phyloP scores from a whole-genome alignment of 768 basidiomycete species.

The Mycena latifolia region DNA sequence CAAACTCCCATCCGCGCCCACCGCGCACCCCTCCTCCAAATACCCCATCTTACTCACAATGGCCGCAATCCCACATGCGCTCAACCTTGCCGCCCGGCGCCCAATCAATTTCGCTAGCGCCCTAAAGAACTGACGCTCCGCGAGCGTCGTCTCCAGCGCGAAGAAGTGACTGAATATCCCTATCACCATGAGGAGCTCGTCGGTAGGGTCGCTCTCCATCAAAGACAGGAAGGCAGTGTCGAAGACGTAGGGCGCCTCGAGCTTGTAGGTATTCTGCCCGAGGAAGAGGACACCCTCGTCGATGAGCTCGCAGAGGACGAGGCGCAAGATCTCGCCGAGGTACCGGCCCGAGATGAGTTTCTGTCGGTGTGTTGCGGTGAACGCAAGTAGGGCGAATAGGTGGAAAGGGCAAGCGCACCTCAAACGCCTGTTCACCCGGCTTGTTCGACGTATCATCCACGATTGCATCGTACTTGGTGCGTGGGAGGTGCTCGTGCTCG shows the following conservation, averaged over 20 bases:
- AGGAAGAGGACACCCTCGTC: constrained; percentile 98
- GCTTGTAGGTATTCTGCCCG: constrained; percentile 98
- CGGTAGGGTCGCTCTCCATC: constrained; percentile 97
- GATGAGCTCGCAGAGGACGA: constrained; percentile 95
- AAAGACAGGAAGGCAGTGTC: constrained; percentile 98
- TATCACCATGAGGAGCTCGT: constrained; percentile 96
- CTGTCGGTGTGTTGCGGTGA: too few relatives aligned
- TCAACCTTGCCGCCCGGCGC: constrained; percentile 89
- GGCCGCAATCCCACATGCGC: constrained; percentile 96
- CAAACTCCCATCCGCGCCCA: constrained; percentile 94
- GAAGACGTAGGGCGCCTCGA: constrained; percentile 92
- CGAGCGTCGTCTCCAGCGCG: constrained; percentile 94
- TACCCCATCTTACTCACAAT: constrained; percentile 96
- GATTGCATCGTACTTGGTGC: constrained; percentile 93
- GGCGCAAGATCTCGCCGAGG: constrained; percentile 95
- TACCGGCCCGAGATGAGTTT: constrained; percentile 98
- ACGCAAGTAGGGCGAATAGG: too few relatives aligned
- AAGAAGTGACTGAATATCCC: constrained; percentile 99
- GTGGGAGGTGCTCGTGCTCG: constrained; percentile 92
- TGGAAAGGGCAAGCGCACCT: constrained; percentile 63
- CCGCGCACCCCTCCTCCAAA: constrained; percentile 89
- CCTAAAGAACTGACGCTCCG: constrained; percentile 98
- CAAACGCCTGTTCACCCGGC: constrained; percentile 94
- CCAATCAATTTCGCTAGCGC: constrained; percentile 92
- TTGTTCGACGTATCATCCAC: constrained; percentile 98